phyloP scores from a whole-genome alignment of 2,329 filamentous ascomycete genomes.

The Byssothecium circinans region DNA sequence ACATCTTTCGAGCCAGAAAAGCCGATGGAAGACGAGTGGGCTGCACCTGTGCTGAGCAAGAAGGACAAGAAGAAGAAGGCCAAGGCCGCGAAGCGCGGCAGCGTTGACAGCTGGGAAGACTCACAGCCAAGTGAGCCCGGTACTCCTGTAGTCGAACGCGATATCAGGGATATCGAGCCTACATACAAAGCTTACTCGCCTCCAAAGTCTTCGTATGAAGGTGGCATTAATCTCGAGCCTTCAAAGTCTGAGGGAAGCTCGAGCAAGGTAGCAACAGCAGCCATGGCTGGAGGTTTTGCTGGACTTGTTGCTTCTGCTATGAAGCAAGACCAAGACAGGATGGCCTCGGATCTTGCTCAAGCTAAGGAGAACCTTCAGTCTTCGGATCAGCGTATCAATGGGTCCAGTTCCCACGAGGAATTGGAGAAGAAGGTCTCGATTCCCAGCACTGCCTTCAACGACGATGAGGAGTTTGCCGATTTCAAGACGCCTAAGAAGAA shows the following conservation, averaged over 20 bases:
- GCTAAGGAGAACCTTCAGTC: slow-evolving; percentile 30
- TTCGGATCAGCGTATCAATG: slow-evolving; percentile 19
- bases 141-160: slow-evolving; percentile 36
- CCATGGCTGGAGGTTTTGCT: slow-evolving; percentile 38
- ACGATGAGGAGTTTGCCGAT: slow-evolving; percentile 36
- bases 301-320: slow-evolving; percentile 34
- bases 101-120: slow-evolving; percentile 35
- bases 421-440: slow-evolving; percentile 22
- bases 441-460: slow-evolving; percentile 39
- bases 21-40: slow-evolving; percentile 21
- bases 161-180: slow-evolving; percentile 20
- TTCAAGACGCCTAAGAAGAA: slow-evolving; percentile 49
- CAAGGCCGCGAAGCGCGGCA: slow-evolving; percentile 34
- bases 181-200: slow-evolving; percentile 8
- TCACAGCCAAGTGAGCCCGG: slow-evolving; percentile 26
- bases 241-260: slow-evolving; percentile 16
- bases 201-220: slow-evolving; percentile 4
- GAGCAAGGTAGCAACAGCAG: slow-evolving; percentile 19
- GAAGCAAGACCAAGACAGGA: slow-evolving; percentile 39
- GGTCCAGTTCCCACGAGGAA: slow-evolving; percentile 16
- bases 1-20: slow-evolving; percentile 18
- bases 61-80: slow-evolving; percentile 43
- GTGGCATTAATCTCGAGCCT: slow-evolving; percentile 9
- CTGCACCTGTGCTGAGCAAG: slow-evolving; percentile 35
- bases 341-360: slow-evolving; percentile 30